Percentiles rank a stretch among this genome's conserved stretches.
phyloP scores from a whole-genome alignment of 129 eudicot genomes.

The Centella asiatica region DNA sequence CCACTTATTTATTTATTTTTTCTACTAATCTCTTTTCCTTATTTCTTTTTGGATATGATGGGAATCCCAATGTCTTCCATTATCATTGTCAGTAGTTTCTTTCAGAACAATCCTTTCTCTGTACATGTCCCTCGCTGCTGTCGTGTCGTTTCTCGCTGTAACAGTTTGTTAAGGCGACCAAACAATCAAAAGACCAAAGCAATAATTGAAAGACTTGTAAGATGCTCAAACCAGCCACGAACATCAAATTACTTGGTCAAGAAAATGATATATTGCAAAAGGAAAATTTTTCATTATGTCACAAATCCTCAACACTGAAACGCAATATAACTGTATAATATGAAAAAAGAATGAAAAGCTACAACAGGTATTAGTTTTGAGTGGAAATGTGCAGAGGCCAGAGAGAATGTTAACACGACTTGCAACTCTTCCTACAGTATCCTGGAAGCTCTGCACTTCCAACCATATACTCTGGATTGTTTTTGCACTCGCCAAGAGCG shows the following conservation, averaged over 20 bases:
- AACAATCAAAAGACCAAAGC: too few species aligned
- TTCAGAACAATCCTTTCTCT: background rate
- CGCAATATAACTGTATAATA: background rate
- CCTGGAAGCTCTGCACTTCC: conserved; percentile 56
- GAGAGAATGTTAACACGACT: conserved; percentile 6
- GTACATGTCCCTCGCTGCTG: background rate
- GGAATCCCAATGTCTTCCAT: conserved; percentile 4
- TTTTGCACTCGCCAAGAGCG: conserved; percentile 59
- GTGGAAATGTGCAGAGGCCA: background rate
- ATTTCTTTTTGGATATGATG: background rate
- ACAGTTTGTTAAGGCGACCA: background rate
- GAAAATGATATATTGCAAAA: background rate
- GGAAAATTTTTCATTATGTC: background rate
- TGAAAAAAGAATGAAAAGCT: background rate
- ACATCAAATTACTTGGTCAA: background rate
- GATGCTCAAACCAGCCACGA: background rate
- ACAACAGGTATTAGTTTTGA: background rate
- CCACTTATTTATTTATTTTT: too few species aligned
- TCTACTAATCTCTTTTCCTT: background rate
- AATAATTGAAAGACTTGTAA: too few species aligned
- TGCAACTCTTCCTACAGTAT: conserved; percentile 55
- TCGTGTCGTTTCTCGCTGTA: background rate
- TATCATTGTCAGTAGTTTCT: background rate
- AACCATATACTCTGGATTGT: conserved; percentile 58
- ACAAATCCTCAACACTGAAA: background rate